Evolutionary conservation across 176 grass and related monocot species (phyloP).

Genomic region (Rhynchospora breviuscula): DNA sequence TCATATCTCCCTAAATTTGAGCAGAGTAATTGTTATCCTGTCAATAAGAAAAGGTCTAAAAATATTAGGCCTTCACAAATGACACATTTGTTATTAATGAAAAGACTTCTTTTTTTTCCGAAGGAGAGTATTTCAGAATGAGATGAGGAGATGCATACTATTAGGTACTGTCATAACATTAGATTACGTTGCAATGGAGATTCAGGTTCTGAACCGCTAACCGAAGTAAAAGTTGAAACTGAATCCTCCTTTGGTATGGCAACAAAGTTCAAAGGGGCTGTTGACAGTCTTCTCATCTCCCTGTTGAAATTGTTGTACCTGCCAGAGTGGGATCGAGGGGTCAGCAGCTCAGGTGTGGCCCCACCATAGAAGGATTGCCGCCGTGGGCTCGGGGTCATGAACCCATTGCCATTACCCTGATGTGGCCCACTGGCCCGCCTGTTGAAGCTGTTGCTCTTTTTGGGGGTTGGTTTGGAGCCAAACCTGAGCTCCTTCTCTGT

Average conservation of each 20-base stretch:
- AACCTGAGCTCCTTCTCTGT: slow-evolving; percentile 68
- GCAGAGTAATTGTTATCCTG: not conserved
- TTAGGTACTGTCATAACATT: not conserved
- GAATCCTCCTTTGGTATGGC: slow-evolving; percentile 56
- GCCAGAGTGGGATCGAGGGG: slow-evolving; percentile 75
- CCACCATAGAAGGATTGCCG: slow-evolving; percentile 48
- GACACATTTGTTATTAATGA: slow-evolving; percentile 20
- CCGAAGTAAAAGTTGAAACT: slow-evolving; percentile 84
- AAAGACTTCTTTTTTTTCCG: slow-evolving; percentile 15
- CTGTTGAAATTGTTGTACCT: slow-evolving; percentile 65
- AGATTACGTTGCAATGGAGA: slow-evolving; percentile 53
- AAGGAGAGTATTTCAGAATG: slow-evolving; percentile 18
- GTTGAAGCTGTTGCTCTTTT: slow-evolving; percentile 52
- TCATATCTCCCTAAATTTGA: slow-evolving; percentile 7
- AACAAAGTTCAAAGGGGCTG: slow-evolving; percentile 58
- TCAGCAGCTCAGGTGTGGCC: slow-evolving; percentile 77
- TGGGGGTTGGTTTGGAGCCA: slow-evolving; percentile 60
- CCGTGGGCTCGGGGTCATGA: slow-evolving; percentile 72
- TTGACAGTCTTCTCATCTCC: slow-evolving; percentile 54
- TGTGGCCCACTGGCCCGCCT: slow-evolving; percentile 57
- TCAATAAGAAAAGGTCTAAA: not conserved
- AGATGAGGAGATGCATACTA: not conserved
- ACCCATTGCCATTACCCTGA: slow-evolving; percentile 50
- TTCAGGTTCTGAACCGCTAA: slow-evolving; percentile 96
- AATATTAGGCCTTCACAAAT: not conserved